phyloP scores from a whole-genome alignment of 306 rosid species.

The Prunus padus region DNA sequence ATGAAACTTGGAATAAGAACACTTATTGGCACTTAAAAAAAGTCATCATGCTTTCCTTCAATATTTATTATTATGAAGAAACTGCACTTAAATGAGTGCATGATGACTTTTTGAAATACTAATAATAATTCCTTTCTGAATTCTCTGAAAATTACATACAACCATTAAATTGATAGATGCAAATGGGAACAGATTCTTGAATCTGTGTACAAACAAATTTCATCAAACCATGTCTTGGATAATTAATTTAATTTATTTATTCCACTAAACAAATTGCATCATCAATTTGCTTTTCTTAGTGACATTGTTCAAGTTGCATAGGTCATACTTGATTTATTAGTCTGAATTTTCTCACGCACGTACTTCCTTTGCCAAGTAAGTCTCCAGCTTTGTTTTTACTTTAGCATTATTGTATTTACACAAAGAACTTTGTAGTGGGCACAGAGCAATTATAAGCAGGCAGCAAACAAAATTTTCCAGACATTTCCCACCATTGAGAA shows the following conservation, averaged over 20 bases:
- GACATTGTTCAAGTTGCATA: slow-evolving; percentile 24
- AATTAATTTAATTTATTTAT: slow-evolving; percentile 12
- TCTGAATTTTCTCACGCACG: slow-evolving; percentile 12
- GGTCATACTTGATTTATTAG: slow-evolving; percentile 23
- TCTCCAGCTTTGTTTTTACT: slow-evolving; percentile 13
- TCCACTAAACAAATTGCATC: slow-evolving; percentile 32
- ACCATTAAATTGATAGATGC: not conserved
- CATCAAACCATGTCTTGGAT: not conserved
- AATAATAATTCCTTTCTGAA: not conserved
- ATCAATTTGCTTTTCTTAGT: slow-evolving; percentile 23
- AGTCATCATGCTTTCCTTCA: too few species aligned
- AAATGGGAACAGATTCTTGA: not conserved
- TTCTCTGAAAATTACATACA: not conserved
- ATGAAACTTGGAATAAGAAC: too few species aligned
- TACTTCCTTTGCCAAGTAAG: not conserved
- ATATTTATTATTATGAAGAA: too few species aligned
- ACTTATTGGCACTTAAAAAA: too few species aligned
- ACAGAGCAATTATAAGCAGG: slow-evolving; percentile 14
- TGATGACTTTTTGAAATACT: too few species aligned
- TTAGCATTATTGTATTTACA: not conserved
- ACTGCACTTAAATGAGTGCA: too few species aligned
- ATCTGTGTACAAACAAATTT: not conserved
- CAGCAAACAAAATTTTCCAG: slow-evolving; percentile 4
- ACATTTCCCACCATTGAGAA: slow-evolving; percentile 37
- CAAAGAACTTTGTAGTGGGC: slow-evolving; percentile 18